phyloP scores from a whole-genome alignment of 169 alveolate species.

The Eimeria necatrix region DNA sequence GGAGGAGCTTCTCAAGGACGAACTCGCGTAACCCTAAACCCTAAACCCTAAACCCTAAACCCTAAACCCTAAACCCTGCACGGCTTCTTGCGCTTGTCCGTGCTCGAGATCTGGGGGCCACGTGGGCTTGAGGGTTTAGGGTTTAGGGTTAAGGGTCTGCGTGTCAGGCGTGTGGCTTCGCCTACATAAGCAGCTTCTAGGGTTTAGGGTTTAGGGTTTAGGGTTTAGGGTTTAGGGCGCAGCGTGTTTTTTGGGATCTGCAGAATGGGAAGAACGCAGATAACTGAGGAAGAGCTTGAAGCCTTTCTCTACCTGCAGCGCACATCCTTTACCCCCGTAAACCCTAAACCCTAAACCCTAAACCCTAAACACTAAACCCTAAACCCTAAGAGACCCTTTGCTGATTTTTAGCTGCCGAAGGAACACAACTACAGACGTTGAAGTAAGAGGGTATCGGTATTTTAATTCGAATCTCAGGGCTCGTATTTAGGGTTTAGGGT shows the following conservation, averaged over 20 bases:
- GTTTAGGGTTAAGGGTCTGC: slow-evolving; percentile 21
- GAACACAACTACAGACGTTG: too few relatives aligned
- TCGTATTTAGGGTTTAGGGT: neutral
- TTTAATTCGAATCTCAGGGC: too few relatives aligned
- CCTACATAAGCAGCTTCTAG: neutral
- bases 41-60: slow-evolving; percentile 47
- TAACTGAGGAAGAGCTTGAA: slow-evolving; percentile 39
- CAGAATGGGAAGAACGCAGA: slow-evolving; percentile 61
- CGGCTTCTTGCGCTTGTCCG: neutral
- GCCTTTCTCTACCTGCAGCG: slow-evolving; percentile 58
- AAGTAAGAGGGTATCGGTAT: too few relatives aligned
- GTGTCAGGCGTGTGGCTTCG: neutral
- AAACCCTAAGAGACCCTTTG: neutral
- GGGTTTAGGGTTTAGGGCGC: slow-evolving; percentile 14
- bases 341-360: slow-evolving; percentile 55
- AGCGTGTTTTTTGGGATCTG: neutral
- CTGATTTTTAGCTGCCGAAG: neutral
- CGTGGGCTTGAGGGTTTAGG: neutral
- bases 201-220: slow-evolving; percentile 50
- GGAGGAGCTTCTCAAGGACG: slow-evolving; percentile 50
- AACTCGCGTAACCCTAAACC: slow-evolving; percentile 25
- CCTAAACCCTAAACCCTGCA: neutral
- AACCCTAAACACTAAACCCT: neutral
- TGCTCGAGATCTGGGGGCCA: neutral
- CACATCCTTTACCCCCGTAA: slow-evolving; percentile 62